Evolutionary conservation across 371 early-diverging fungal species (phyloP), one percentile per base, ranked within the genome.

Genomic region (Saksenaea oblongispora): DNA sequence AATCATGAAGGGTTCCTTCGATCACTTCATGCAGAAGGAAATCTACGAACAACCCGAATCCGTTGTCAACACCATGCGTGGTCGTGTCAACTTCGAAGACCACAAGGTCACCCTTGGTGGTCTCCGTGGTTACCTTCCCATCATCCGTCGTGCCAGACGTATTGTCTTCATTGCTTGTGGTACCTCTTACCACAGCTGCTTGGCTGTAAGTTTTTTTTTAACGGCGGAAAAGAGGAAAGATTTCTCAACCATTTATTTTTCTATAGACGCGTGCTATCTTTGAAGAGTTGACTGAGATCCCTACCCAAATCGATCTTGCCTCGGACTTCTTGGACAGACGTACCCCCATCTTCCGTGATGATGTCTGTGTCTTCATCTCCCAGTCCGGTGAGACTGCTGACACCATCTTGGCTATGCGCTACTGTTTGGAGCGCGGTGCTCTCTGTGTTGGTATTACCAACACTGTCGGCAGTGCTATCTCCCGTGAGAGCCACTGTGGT

Each of bases 311-410:
- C 58, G 99, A 98, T 79, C 83, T 98, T 37, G 97, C 98, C 18
- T 89, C 90, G 63, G 98, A 98, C 84, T 99, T 98, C 76, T 80
- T 98, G 65, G 99, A 99, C 80, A 84, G 96, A 75, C 85, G 85
- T 69, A 89, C 91, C 34, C 96, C 97, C 57, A 96, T 99, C 66
- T 94, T 94, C 89, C 91, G 98, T 76, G 97, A 95, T 67, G 99
- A 98, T 80, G 96, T 96, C 54, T 96, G 98, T 74, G 91, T 99
- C 31, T 98, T 99, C 84, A 92, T 99, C 26, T 94, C 95, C 63
- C 99, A 99, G 84, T 95, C 95, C 34, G 99, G 99, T 60, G 99
- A 99, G 80, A 99, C 99, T 34, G 97, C 96, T 56, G 99, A 99
- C 78, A 97, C 98, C 63, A 93, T 98, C 61, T 83, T 96, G 26